These are phyloP conservation scores for Parmelia sp. DNA, from an alignment of 495 filamentous ascomycete species.

Conservation along the genomic window DNA sequence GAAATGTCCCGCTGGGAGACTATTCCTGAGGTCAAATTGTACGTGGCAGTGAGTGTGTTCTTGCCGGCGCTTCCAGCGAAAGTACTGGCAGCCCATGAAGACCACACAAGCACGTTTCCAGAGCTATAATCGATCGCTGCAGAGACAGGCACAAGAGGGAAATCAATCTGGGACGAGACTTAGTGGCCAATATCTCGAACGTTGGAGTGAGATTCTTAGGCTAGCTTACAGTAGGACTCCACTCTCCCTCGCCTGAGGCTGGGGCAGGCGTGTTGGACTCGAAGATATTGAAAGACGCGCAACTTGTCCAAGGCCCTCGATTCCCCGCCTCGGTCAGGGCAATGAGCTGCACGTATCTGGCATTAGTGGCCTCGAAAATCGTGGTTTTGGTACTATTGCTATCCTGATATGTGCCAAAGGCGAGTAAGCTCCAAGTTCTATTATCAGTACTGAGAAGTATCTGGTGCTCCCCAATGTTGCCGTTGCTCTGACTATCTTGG, in stretches of 20 bases:
- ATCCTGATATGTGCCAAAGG: slow-evolving; percentile 42
- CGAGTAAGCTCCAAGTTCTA: slow-evolving; percentile 29
- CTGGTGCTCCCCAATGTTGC: slow-evolving; percentile 24
- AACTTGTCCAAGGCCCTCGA: slow-evolving; percentile 32
- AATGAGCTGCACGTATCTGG: slow-evolving; percentile 39
- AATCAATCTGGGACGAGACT: slow-evolving; percentile 31
- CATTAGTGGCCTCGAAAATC: slow-evolving; percentile 34
- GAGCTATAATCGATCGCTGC: slow-evolving; percentile 32
- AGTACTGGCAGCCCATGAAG: slow-evolving; percentile 35
- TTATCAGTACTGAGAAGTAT: slow-evolving; percentile 32
- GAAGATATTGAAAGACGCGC: slow-evolving; percentile 34
- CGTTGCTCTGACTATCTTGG: slow-evolving; percentile 17
- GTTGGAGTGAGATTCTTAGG: neutral
- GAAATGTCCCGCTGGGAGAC: slow-evolving; percentile 37
- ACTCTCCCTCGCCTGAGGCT: slow-evolving; percentile 26
- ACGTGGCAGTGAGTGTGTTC: slow-evolving; percentile 43
- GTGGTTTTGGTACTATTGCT: slow-evolving; percentile 36
- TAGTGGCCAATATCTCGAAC: neutral
- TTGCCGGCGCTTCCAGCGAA: slow-evolving; percentile 35
- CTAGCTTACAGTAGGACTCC: slow-evolving; percentile 37
- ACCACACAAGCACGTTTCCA: slow-evolving; percentile 43
- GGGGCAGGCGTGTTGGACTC: slow-evolving; percentile 14
- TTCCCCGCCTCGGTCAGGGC: slow-evolving; percentile 30
- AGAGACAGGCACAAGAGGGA: slow-evolving; percentile 48
- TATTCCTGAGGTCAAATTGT: slow-evolving; percentile 31